Percentiles rank a stretch among this genome's conserved stretches.
Conservation (phyloP, 768 basidiomycete species). For the Mycena crocata region DNA sequence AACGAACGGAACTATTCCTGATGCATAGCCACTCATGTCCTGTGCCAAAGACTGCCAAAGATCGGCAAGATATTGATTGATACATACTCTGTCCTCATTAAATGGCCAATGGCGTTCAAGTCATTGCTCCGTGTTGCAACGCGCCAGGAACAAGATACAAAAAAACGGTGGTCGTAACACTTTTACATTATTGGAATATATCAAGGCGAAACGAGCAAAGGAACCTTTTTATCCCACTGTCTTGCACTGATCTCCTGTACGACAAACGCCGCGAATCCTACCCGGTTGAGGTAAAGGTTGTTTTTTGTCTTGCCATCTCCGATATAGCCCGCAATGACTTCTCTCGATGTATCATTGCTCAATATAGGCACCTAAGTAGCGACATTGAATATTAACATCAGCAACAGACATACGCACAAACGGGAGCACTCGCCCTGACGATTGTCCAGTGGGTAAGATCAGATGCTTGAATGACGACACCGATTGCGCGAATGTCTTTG, state of each 20-base stretch:
- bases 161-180: too few species aligned
- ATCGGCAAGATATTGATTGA: too few species aligned
- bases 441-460: slow-evolving; percentile 75
- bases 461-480: slow-evolving; percentile 62
- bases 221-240: slow-evolving; percentile 28
- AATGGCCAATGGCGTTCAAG: too few species aligned
- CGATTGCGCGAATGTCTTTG: slow-evolving; percentile 74
- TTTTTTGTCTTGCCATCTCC: slow-evolving; percentile 63
- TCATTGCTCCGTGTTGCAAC: too few species aligned
- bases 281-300: slow-evolving; percentile 1
- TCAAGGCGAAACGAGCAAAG: slow-evolving; percentile 46
- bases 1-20: too few species aligned
- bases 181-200: background rate
- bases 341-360: slow-evolving; percentile 58
- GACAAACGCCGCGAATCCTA: slow-evolving; percentile 30
- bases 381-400: too few species aligned
- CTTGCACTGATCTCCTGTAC: slow-evolving; percentile 22
- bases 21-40: too few species aligned
- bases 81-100: too few species aligned
- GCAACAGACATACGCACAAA: too few species aligned
- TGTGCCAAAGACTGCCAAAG: too few species aligned
- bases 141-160: too few species aligned
- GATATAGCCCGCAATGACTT: slow-evolving; percentile 70
- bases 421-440: slow-evolving; percentile 71
- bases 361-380: slow-evolving; percentile 76